Base-by-base conservation (phyloP, 305 asterid species). In the Fraxinus baroniana region DNA sequence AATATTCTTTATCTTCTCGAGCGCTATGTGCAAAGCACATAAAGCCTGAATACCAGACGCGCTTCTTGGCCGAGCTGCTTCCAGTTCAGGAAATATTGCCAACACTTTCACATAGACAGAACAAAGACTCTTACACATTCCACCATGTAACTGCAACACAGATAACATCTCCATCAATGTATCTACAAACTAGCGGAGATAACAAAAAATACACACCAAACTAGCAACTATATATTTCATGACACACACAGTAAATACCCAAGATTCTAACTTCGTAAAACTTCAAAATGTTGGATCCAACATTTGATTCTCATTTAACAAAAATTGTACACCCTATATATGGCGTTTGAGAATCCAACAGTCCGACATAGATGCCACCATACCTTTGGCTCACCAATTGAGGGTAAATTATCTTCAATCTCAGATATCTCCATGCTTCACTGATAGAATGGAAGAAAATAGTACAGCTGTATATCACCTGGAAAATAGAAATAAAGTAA, bases 1-100 rank as follows among this genome's bases (percentile, higher is more conserved):
- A 88, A 97, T 82, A 86, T 86, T 97, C 90, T 94, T 97, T 37
- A 98, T 92, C 92, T 92, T 97, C 92, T 97, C 99, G 33, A 97
- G 98, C 81, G 99, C 98, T 80, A 94, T 92, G 87, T 97, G 99
- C 87, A 97, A 92, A 84, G 97, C 87, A 85, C 99, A 97, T 82
- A 97, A 90, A 41, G 99, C 99, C 86, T 97, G 98, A 90, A 97
- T 94, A 78, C 99, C 99, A 26, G 99, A 91, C 3, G 97, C 95
- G 90, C 99, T 97, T 87, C 98, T 88, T 4, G 99, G 99, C 84
- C 99, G 89, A 62, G 98, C 95, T 49, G 92, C 98, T 90, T 97
- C 98, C 62, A 95, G 86, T 82, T 97, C 98, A 2, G 99, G 99
- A 90, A 97, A 97, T 79, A 97, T 90, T 17, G 90, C 85, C 92